Conservation (phyloP, 2,329 filamentous ascomycete genomes). For the Trichoderma atroviride region DNA sequence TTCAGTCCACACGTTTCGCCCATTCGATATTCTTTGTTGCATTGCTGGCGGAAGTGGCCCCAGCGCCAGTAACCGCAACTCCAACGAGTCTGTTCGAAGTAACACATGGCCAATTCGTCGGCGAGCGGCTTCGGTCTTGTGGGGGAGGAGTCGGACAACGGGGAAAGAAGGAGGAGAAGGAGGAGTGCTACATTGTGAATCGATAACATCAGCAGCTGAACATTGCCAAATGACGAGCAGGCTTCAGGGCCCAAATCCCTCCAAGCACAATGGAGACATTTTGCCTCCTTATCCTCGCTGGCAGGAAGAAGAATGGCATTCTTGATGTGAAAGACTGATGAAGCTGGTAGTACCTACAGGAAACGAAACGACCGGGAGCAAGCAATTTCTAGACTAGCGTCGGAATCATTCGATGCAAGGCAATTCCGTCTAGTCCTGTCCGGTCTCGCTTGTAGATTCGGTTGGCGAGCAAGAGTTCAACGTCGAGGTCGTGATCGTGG, state of each 20-base stretch:
- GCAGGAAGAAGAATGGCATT: background rate
- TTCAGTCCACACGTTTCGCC: slow-evolving; percentile 96
- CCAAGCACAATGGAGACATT: background rate
- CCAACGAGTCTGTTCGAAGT: slow-evolving; percentile 89
- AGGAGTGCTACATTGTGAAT: slow-evolving; percentile 28
- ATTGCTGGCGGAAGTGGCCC: slow-evolving; percentile 90
- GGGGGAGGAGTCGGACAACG: slow-evolving; percentile 19
- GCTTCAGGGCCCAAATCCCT: background rate
- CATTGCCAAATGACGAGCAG: slow-evolving; percentile 26
- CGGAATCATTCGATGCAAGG: slow-evolving; percentile 26
- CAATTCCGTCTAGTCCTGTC: slow-evolving; percentile 25
- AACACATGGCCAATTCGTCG: slow-evolving; percentile 71
- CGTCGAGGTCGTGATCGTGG: background rate
- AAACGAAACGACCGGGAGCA: slow-evolving; percentile 13
- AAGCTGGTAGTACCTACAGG: slow-evolving; percentile 22
- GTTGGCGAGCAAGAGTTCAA: slow-evolving; percentile 4
- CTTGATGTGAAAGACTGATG: background rate
- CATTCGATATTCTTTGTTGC: slow-evolving; percentile 91
- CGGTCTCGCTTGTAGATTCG: slow-evolving; percentile 23
- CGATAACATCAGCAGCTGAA: slow-evolving; percentile 28
- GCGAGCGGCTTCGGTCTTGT: slow-evolving; percentile 28
- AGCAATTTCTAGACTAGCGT: slow-evolving; percentile 26
- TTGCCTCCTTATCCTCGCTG: background rate
- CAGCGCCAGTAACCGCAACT: slow-evolving; percentile 90
- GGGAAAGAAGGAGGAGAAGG: background rate